Evolutionary conservation across 176 grass and related monocot species (phyloP), one percentile per base, ranked within the genome.

Genomic region (Ensete ventricosum): DNA sequence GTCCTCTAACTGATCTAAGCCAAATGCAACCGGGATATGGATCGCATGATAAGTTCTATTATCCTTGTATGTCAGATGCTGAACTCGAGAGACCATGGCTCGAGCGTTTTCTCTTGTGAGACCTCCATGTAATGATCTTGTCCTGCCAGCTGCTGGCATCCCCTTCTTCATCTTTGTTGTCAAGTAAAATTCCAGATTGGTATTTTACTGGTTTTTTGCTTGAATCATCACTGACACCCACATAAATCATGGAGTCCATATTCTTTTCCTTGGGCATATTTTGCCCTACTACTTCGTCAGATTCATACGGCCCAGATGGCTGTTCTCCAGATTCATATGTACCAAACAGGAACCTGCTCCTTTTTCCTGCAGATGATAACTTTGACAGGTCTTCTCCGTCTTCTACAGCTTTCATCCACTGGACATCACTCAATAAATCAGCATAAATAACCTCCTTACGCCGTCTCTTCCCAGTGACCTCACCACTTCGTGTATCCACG

Each of bases 381-480:
- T 81, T 96, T 63, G 74, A 81, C 50, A 88, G 25, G 71, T 96
- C 89, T 73, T 92, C 93, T 76, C 84, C 75, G 62, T 67, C 90
- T 52, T 92, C 93, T 0, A 90, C 93, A 7, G 79, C 82, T 79
- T 90, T 96, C 89, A 87, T 90, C 93, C 93, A 92, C 73, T 96
- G 89, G 34, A 76, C 21, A 77, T 96, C 93, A 72, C 80, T 83
- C 64, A 92, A 73, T 22, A 82, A 82, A 76, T 96, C 93, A 3
- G 93, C 75, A 87, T 96, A 96, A 71, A 96, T 82, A 63, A 96
- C 87, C 81, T 96, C 93, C 68, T 96, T 96, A 71, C 89, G 80
- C 1, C 84, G 93, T 78, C 93, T 90, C 83, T 92, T 96, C 0
- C 83, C 72, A 49, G 71, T 81, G 66, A 92, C 57, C 52, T 84